These are phyloP conservation scores for Diaporthe ilicicola DNA, from an alignment of 2,329 filamentous ascomycete species.

Conservation along the genomic window DNA sequence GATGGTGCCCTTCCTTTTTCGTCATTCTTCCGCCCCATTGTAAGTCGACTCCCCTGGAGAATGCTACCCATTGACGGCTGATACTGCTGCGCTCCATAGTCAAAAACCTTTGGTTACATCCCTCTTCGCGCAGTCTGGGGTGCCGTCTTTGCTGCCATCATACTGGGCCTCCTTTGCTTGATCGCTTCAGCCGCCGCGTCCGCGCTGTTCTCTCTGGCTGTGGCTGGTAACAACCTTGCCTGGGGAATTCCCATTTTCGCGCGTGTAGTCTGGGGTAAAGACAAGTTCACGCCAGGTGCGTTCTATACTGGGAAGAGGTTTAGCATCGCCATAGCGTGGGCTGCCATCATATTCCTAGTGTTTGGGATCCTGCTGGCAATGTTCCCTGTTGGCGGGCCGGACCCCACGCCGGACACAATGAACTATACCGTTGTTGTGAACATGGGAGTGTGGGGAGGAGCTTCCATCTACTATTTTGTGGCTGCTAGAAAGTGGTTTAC, in stretches of 20 bases:
- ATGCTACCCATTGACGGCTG: background rate
- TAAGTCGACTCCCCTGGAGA: constrained; percentile 24
- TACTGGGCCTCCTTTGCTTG: constrained; percentile 66
- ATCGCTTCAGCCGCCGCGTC: constrained; percentile 64
- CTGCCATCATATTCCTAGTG: constrained; percentile 60
- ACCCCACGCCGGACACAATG: constrained; percentile 60
- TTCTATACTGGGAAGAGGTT: constrained; percentile 64
- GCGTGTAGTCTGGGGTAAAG: constrained; percentile 64
- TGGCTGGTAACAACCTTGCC: constrained; percentile 68
- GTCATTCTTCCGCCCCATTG: constrained; percentile 62
- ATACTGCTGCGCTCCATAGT: constrained; percentile 37
- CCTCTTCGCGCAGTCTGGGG: constrained; percentile 65
- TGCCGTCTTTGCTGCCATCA: constrained; percentile 56
- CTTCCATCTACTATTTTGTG: constrained; percentile 62
- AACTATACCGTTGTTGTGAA: constrained; percentile 73
- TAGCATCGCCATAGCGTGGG: constrained; percentile 61
- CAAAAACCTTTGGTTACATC: constrained; percentile 62
- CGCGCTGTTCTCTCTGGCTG: constrained; percentile 66
- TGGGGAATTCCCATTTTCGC: constrained; percentile 68
- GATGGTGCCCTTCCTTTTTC: constrained; percentile 70
- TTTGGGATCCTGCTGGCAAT: constrained; percentile 66
- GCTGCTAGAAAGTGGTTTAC: constrained; percentile 68
- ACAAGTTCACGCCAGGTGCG: constrained; percentile 65
- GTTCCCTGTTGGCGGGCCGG: constrained; percentile 65
- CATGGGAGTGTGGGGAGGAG: constrained; percentile 64